A percentile compares a stretch with the other conserved stretches of the same genome.
Evolutionary conservation across 2,329 filamentous ascomycete species (phyloP).

Genomic region (Claviceps monticola): DNA sequence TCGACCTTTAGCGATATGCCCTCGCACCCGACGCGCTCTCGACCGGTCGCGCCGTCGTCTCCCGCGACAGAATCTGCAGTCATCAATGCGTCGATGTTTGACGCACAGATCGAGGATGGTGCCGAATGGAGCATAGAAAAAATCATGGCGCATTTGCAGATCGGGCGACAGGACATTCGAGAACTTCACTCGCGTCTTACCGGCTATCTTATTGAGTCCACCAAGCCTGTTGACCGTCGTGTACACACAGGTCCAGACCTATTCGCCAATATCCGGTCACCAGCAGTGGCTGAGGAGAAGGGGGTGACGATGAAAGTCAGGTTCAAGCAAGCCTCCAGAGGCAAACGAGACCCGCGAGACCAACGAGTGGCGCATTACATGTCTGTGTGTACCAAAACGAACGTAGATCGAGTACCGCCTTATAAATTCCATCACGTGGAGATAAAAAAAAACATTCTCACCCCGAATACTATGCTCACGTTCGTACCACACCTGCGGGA

Average conservation of each 20-base stretch:
- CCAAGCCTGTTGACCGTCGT: constrained; percentile 25
- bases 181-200: constrained; percentile 31
- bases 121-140: constrained; percentile 29
- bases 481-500: constrained; percentile 47
- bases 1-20: neutral
- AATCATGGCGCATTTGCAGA: constrained; percentile 26
- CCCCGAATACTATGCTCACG: constrained; percentile 45
- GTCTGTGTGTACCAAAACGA: constrained; percentile 33
- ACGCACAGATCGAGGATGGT: constrained; percentile 11
- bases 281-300: constrained; percentile 21
- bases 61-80: constrained; percentile 3
- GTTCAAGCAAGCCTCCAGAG: constrained; percentile 34
- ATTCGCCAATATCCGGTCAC: constrained; percentile 30
- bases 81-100: constrained; percentile 8
- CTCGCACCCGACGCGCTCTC: constrained; percentile 11
- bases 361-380: constrained; percentile 27
- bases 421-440: constrained; percentile 48
- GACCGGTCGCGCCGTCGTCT: constrained; percentile 1
- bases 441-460: constrained; percentile 44
- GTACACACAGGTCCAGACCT: constrained; percentile 30
- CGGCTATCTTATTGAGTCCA: constrained; percentile 30
- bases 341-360: constrained; percentile 32
- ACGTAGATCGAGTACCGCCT: constrained; percentile 37
- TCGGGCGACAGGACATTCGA: constrained; percentile 29
- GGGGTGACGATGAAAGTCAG: constrained; percentile 33